Conservation (phyloP, 495 filamentous ascomycete species). For the Penicillium nucicola region DNA sequence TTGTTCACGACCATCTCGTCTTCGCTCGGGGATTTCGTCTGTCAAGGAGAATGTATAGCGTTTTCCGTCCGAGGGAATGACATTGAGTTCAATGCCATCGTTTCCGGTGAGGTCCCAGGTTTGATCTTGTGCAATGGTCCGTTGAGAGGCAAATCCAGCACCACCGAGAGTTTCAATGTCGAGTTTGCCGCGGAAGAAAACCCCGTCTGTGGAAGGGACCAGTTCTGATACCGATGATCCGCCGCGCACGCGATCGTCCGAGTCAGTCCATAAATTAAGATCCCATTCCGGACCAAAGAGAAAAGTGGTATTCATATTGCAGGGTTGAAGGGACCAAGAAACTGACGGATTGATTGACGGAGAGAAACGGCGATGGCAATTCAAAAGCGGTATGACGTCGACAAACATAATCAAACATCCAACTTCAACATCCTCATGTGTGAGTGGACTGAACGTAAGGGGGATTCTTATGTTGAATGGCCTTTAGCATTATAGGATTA, state of each 20-base stretch:
- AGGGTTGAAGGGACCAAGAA: neutral
- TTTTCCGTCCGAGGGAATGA: slow-evolving; percentile 45
- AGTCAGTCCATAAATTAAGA: slow-evolving; percentile 57
- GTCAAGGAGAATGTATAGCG: slow-evolving; percentile 72
- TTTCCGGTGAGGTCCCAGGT: slow-evolving; percentile 56
- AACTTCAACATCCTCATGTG: too few relatives aligned
- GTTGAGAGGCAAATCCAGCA: slow-evolving; percentile 79
- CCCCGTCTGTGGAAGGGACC: slow-evolving; percentile 15
- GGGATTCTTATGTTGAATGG: too few relatives aligned
- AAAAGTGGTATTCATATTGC: neutral
- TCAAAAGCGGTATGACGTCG: too few relatives aligned
- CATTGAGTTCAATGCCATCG: slow-evolving; percentile 49
- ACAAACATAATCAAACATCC: too few relatives aligned
- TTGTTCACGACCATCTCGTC: slow-evolving; percentile 59
- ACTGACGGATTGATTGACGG: too few relatives aligned
- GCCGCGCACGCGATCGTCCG: slow-evolving; percentile 72
- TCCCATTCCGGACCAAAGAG: slow-evolving; percentile 45
- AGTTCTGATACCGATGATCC: slow-evolving; percentile 61
- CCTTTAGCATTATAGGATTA: too few relatives aligned
- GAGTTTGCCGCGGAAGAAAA: slow-evolving; percentile 62
- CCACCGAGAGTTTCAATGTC: slow-evolving; percentile 74
- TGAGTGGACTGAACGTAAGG: too few relatives aligned
- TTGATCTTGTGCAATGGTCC: slow-evolving; percentile 50
- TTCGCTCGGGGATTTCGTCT: slow-evolving; percentile 54
- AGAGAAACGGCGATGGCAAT: neutral